A percentile compares a stretch with the other conserved stretches of the same genome.
These are phyloP conservation scores for Salix udensis DNA, from an alignment of 345 rosid species.

Conservation along the genomic window DNA sequence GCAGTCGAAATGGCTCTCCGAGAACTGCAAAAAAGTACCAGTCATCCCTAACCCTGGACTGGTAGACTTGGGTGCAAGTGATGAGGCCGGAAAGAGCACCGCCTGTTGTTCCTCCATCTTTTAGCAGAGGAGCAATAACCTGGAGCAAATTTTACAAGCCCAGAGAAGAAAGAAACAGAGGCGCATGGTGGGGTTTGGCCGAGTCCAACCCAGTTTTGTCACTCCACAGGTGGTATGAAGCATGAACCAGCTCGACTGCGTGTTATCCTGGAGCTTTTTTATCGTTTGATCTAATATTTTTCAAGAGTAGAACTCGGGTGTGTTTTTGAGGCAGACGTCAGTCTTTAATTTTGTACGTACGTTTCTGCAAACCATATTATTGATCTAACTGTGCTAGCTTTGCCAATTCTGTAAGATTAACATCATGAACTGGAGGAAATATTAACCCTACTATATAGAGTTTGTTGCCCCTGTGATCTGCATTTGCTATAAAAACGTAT, in stretches of 20 bases:
- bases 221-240: not conserved
- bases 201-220: not conserved
- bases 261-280: not conserved
- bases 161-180: not conserved
- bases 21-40: constrained; percentile 34
- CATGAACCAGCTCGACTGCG: not conserved
- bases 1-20: constrained; percentile 54
- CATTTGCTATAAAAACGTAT: not conserved
- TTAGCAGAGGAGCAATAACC: not conserved
- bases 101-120: not conserved
- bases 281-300: not conserved
- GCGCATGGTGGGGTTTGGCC: not conserved
- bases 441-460: not conserved
- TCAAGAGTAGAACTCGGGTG: not conserved
- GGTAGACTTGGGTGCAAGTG: not conserved
- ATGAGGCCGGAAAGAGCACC: not conserved
- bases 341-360: not conserved
- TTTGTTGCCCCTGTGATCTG: not conserved
- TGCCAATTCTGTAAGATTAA: not conserved
- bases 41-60: not conserved
- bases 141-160: not conserved
- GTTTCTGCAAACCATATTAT: not conserved
- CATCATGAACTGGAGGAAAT: not conserved
- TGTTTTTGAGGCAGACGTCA: not conserved
- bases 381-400: not conserved